Evolutionary conservation across 768 basidiomycete species (phyloP).

Genomic region (Ephemerocybe angulata): DNA sequence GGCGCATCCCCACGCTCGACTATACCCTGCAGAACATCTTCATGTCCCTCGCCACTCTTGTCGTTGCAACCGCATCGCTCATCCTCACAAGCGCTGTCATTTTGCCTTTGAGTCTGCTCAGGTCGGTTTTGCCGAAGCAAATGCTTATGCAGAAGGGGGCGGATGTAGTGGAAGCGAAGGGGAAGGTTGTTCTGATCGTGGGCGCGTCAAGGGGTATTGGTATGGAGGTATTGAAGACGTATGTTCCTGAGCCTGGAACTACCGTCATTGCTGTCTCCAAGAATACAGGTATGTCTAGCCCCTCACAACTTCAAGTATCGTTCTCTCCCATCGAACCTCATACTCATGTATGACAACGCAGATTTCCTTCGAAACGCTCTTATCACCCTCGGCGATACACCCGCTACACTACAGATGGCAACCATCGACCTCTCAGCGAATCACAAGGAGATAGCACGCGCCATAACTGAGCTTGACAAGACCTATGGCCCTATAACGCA

Average conservation of each 20-base stretch:
- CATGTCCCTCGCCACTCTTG: conserved; percentile 19
- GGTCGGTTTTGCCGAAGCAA: conserved; percentile 9
- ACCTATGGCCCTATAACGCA: conserved; percentile 29
- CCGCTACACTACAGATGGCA: conserved; percentile 20
- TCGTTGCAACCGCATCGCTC: conserved; percentile 14
- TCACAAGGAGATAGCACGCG: conserved; percentile 18
- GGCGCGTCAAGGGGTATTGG: conserved; percentile 24
- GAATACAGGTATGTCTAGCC: conserved; percentile 19
- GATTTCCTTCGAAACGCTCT: conserved; percentile 18
- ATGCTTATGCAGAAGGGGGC: conserved; percentile 1
- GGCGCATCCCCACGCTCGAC: conserved; percentile 16
- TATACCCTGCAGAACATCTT: conserved; percentile 27
- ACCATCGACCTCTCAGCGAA: conserved; percentile 21
- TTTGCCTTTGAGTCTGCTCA: conserved; percentile 18
- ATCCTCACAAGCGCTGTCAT: conserved; percentile 19
- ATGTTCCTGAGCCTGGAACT: conserved; percentile 21
- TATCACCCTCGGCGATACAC: conserved; percentile 19
- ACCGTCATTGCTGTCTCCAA: conserved; percentile 25
- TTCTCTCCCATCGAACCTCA: neutral
- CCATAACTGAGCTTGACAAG: conserved; percentile 19
- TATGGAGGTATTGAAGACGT: conserved; percentile 25
- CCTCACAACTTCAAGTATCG: neutral
- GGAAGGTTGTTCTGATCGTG: conserved; percentile 26
- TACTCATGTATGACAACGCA: neutral
- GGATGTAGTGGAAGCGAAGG: conserved; percentile 7